These are phyloP conservation scores for Tephrocybe sp. DNA, from an alignment of 768 basidiomycete species.

Conservation along the genomic window DNA sequence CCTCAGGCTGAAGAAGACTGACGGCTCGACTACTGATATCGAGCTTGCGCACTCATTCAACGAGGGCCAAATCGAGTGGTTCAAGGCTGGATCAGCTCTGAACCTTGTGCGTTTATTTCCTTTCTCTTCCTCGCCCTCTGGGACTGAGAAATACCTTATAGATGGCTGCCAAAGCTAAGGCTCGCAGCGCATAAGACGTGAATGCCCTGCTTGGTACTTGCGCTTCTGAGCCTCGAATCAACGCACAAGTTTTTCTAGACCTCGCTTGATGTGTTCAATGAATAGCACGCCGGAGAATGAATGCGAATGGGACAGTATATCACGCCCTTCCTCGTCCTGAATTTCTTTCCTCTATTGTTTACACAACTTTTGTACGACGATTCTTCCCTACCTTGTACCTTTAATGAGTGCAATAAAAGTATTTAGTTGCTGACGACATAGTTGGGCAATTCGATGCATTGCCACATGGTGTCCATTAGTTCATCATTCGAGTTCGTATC, in stretches of 20 bases:
- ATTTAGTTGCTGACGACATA: not conserved
- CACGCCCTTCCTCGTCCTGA: not conserved
- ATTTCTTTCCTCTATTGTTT: not conserved
- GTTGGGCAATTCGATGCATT: no score
- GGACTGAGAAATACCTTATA: not conserved
- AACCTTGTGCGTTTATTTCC: slow-evolving; percentile 57
- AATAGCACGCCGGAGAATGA: not conserved
- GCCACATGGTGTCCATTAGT: no score
- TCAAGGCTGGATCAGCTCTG: slow-evolving; percentile 95
- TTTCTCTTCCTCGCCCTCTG: not conserved
- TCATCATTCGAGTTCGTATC: no score
- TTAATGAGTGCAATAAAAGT: not conserved
- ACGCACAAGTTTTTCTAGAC: not conserved
- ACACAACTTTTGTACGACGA: not conserved
- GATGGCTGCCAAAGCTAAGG: slow-evolving; percentile 20
- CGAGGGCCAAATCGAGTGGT: slow-evolving; percentile 97
- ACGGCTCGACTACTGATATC: slow-evolving; percentile 62
- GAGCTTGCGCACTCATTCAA: slow-evolving; percentile 92
- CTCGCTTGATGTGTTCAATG: not conserved
- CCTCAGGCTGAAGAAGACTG: slow-evolving; percentile 76
- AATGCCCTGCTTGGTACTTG: not conserved
- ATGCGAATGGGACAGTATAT: not conserved
- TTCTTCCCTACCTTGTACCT: not conserved
- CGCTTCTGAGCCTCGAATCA: not conserved
- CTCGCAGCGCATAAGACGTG: slow-evolving; percentile 3